Base-by-base conservation (phyloP, 2,329 filamentous ascomycete genomes). In the Neoascochyta sp. region DNA sequence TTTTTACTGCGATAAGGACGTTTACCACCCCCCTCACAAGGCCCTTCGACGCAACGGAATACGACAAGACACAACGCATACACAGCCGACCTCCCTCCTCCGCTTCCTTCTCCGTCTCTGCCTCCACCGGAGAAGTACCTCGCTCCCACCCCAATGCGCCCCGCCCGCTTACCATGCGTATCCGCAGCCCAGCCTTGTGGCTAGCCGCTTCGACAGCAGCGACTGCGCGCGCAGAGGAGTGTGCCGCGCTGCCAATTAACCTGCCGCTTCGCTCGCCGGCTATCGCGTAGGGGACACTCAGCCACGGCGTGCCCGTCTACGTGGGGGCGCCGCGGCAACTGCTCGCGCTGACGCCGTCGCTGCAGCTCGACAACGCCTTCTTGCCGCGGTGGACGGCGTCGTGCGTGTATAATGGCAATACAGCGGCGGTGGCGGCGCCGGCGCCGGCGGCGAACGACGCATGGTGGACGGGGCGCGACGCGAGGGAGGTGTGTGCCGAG, bases 291-390 rank as follows among this genome's bases (percentile, higher is more conserved):
- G 39, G 39, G n/a, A 15, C 28, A 3, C n/a, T 47, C 7, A 29
- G 24, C 13, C 22, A 24, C 6, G 45, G 45, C 2, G 41, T 50
- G n/a, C 34, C 36, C 8, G 24, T 50, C 5, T 23, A 29, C 2
- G 22, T 50, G 12, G 45, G 45, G 16, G 32, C 32, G 18, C 38
- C 45, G n/a, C 33, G 29, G 9, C 45, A 50, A 23, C 26, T 27
- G 9, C 17, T 47, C 18, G 43, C 38, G 3, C 36, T 49, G 7
- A 39, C 33, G 7, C 45, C 43, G 3, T 39, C 33, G 4, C 36
- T 49, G 4, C 37, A 41, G 19, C 35, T 46, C 28, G 42, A 44
- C 17, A 41, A 34, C 14, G 33, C 43, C 1, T 49, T 49, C 26
- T 26, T 49, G 9, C 45, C 45, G 16, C 42, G 43, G 2, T 49